These are phyloP conservation scores for Eleusine coracana DNA, from an alignment of 176 grass and related monocot species.

Conservation along the genomic window DNA sequence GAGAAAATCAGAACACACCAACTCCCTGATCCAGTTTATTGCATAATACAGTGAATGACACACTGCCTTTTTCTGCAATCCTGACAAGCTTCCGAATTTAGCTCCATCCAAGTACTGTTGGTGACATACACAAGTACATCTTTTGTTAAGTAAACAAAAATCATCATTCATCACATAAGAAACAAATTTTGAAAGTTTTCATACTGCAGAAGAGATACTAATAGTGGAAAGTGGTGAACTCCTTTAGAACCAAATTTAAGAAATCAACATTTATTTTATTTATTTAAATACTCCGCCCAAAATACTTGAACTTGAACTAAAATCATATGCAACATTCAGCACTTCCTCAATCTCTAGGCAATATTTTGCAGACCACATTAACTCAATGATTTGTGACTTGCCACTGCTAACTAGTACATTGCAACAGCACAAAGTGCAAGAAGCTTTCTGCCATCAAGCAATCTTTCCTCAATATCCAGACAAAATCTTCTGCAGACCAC, in stretches of 20 bases:
- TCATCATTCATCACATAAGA: slow-evolving; percentile 23
- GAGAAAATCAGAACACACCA: slow-evolving; percentile 62
- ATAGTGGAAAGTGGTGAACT: slow-evolving; percentile 2
- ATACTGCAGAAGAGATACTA: slow-evolving; percentile 10
- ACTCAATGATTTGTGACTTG: slow-evolving; percentile 31
- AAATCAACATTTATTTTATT: background rate
- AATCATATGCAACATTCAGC: background rate
- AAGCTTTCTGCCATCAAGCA: background rate
- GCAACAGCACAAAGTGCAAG: background rate
- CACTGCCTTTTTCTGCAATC: slow-evolving; percentile 64
- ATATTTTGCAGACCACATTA: background rate
- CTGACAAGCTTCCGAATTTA: slow-evolving; percentile 66
- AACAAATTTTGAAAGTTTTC: slow-evolving; percentile 25
- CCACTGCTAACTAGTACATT: slow-evolving; percentile 10
- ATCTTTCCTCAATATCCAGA: background rate
- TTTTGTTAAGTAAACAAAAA: slow-evolving; percentile 33
- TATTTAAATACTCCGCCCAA: background rate
- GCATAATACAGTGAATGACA: slow-evolving; percentile 88
- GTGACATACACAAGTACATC: slow-evolving; percentile 42
- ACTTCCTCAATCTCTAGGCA: background rate
- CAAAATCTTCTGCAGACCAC: background rate
- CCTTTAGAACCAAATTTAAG: background rate
- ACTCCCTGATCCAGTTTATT: slow-evolving; percentile 93
- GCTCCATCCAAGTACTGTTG: slow-evolving; percentile 67
- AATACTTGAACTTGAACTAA: background rate